Conservation (phyloP, 306 rosid genomes). For the Cicer cuneatum region DNA sequence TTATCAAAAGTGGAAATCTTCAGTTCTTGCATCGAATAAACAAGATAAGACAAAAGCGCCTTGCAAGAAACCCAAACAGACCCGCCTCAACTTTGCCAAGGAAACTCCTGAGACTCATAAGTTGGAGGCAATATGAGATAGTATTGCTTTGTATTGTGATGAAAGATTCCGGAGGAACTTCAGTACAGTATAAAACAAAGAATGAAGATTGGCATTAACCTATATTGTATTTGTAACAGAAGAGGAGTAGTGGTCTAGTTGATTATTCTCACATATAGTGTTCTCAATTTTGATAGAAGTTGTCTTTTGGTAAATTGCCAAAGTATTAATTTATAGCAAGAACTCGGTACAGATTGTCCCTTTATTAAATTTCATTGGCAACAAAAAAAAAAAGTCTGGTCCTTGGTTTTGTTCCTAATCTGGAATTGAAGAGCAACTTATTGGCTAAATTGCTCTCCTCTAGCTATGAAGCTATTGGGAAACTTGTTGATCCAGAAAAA, state of each 20-base stretch:
- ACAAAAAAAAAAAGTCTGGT: too few species aligned
- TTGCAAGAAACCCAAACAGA: conserved; percentile 65
- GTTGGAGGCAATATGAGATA: conserved; percentile 56
- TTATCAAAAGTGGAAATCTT: conserved; percentile 74
- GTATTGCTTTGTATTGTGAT: not conserved
- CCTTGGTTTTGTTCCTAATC: too few species aligned
- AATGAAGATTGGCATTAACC: not conserved
- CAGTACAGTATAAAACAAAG: conserved; percentile 1
- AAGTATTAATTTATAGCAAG: too few species aligned
- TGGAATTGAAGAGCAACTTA: too few species aligned
- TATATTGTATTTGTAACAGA: not conserved
- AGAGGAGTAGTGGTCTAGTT: conserved; percentile 12
- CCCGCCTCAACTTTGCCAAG: conserved; percentile 59
- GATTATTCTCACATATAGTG: not conserved
- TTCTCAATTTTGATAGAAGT: too few species aligned
- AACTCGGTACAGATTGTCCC: too few species aligned
- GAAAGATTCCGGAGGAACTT: conserved; percentile 26
- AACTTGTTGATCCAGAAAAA: too few species aligned
- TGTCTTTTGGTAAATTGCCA: too few species aligned
- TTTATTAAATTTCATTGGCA: too few species aligned
- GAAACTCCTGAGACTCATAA: conserved; percentile 55
- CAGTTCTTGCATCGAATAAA: conserved; percentile 68
- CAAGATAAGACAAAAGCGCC: conserved; percentile 59
- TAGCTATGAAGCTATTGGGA: too few species aligned
- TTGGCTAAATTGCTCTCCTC: too few species aligned